Conservation (phyloP, 306 rosid genomes). For the Gastrolobium villosum region DNA sequence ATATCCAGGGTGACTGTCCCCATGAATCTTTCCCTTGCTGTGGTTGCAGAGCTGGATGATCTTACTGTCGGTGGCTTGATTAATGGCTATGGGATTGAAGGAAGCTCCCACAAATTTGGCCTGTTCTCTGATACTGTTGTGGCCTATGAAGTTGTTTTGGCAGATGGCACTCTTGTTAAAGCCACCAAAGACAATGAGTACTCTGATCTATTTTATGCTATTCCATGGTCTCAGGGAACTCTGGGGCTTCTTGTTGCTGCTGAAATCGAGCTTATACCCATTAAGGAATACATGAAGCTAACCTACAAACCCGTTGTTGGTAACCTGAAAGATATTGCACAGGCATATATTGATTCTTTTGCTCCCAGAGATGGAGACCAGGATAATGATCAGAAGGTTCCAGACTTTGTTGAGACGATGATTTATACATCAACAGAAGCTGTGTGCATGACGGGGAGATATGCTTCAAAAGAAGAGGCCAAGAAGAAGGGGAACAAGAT, state of each 20-base stretch:
- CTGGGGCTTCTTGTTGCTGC: constrained; percentile 96
- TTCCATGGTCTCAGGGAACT: constrained; percentile 99
- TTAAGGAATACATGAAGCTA: constrained; percentile 94
- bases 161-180: constrained; percentile 93
- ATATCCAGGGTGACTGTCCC: constrained; percentile 88
- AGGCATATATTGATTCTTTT: constrained; percentile 84
- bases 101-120: constrained; percentile 95
- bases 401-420: constrained; percentile 96
- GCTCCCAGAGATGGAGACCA: constrained; percentile 92
- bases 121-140: constrained; percentile 94
- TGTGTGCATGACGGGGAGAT: constrained; percentile 91
- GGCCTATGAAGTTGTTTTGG: constrained; percentile 85
- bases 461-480: constrained; percentile 94
- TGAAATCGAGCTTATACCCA: constrained; percentile 84
- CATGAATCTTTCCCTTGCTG: constrained; percentile 90
- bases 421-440: constrained; percentile 73
- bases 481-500: constrained; percentile 91
- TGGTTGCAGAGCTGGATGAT: constrained; percentile 97
- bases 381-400: constrained; percentile 87
- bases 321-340: constrained; percentile 80
- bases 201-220: constrained; percentile 84
- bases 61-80: constrained; percentile 99
- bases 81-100: constrained; percentile 97
- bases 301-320: constrained; percentile 86
- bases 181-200: constrained; percentile 91